These are phyloP conservation scores for Homolaphlyctis polyrhiza DNA, from an alignment of 371 early-diverging fungal species.

Conservation along the genomic window DNA sequence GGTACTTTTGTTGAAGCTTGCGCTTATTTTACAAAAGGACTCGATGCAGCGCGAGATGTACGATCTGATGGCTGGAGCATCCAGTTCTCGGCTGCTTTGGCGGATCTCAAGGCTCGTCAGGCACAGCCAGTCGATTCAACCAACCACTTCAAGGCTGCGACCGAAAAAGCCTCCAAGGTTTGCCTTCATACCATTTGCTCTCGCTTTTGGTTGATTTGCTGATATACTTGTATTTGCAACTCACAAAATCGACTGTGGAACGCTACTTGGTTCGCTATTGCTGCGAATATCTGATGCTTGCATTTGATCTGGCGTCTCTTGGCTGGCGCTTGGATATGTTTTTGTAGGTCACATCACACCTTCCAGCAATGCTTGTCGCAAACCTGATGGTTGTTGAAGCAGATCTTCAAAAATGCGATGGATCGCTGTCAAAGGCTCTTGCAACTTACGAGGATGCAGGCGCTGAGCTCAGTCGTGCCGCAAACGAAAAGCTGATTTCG, in stretches of 20 bases:
- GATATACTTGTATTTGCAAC: too few relatives aligned
- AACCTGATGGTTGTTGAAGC: neutral
- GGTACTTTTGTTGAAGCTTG: conserved; percentile 67
- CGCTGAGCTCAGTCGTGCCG: neutral
- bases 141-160: too few relatives aligned
- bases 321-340: too few relatives aligned
- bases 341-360: neutral
- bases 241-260: too few relatives aligned
- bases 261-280: too few relatives aligned
- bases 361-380: neutral
- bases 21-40: conserved; percentile 59
- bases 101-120: conserved; percentile 25
- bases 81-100: conserved; percentile 42
- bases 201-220: too few relatives aligned
- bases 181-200: too few relatives aligned
- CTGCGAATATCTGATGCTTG: too few relatives aligned
- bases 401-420: neutral
- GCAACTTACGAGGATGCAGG: neutral
- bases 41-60: conserved; percentile 45
- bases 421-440: neutral
- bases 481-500: neutral
- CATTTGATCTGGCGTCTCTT: too few relatives aligned
- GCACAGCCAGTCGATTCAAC: neutral
- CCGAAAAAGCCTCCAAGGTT: too few relatives aligned
- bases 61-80: conserved; percentile 40